Evolutionary conservation across 768 basidiomycete genomes (phyloP).

Genomic region (Aureoboletus auriporus): DNA sequence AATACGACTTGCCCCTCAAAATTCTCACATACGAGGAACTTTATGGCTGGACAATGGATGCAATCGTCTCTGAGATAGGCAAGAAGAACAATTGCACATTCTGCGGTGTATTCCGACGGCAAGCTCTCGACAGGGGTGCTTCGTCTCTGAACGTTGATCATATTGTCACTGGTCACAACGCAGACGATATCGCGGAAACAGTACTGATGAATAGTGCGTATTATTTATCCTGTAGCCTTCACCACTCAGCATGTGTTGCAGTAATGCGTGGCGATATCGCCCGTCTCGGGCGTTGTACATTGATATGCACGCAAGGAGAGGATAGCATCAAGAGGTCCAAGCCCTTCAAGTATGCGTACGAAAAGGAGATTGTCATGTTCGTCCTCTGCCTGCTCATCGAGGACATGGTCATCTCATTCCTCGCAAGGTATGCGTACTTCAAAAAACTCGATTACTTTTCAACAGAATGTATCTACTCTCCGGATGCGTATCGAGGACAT

Average conservation of each 20-base stretch:
- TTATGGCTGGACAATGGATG: slow-evolving; percentile 99
- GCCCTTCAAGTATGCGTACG: slow-evolving; percentile 99
- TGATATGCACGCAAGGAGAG: slow-evolving; percentile 93
- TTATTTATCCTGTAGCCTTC: background rate
- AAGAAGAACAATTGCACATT: slow-evolving; percentile 99
- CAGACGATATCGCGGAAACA: slow-evolving; percentile 98
- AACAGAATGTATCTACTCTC: slow-evolving; percentile 98
- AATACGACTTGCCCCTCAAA: slow-evolving; percentile 93
- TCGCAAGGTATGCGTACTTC: slow-evolving; percentile 92
- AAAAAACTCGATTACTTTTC: slow-evolving; percentile 99
- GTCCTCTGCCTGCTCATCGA: slow-evolving; percentile 18
- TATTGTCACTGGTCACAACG: slow-evolving; percentile 98
- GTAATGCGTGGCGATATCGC: slow-evolving; percentile 99
- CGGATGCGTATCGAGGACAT: slow-evolving; percentile 97
- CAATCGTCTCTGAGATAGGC: slow-evolving; percentile 90
- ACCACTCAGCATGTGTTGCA: slow-evolving; percentile 29
- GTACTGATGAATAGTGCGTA: slow-evolving; percentile 95
- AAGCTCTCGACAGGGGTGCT: slow-evolving; percentile 94
- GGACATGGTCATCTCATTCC: slow-evolving; percentile 5
- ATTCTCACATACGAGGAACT: slow-evolving; percentile 94
- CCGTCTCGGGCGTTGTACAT: slow-evolving; percentile 87
- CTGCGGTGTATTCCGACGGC: slow-evolving; percentile 95
- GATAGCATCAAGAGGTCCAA: slow-evolving; percentile 96
- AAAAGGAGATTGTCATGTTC: slow-evolving; percentile 99
- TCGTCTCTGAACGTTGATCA: slow-evolving; percentile 87